Evolutionary conservation across 2,329 filamentous ascomycete species (phyloP), one percentile per base, ranked within the genome.

Genomic region (Penicillium sp.): DNA sequence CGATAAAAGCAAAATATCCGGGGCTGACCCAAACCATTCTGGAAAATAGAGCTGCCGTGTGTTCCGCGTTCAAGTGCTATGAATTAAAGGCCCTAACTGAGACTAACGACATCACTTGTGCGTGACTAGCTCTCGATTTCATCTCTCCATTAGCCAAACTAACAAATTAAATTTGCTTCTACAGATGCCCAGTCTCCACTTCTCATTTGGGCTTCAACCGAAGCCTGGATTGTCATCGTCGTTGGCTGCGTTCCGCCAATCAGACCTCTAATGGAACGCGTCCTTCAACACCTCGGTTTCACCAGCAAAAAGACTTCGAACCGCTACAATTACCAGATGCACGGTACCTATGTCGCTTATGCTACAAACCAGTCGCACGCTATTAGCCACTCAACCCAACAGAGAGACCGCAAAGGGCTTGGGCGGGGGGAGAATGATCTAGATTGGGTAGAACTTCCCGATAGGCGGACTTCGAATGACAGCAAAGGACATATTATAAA

Each of bases 161-260:
- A 51, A 50, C 17, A 50, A 44, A 12, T 53, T 45, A 7, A 47
- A 15, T 45, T 54, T 19, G 8, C 45, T 30, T 12, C 40, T 53
- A 26, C 33, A 69, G 67, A 66, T 24, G 55, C 49, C 15, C 58
- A 61, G 50, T 35, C 66, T 7, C 42, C 37, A 24, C 68, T 70
- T 26, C 28, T 68, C 33, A 66, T 68, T 53, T 68, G 66, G 66
- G 65, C 59, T 6, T 62, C 58, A 9, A 67, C 67, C 5, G 67
- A 70, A 62, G 33, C 47, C 4, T 70, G 67, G 66, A 64, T 70
- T 26, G 42, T 70, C 28, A 58, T 66, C 42, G 60, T 70, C 13
- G 65, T 70, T 22, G 65, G 66, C 35, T 67, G 61, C 38, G 47
- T 70, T 8, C 68, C 68, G 7, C 62, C 66, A 2, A 63, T 67